A percentile compares a stretch with the other conserved stretches of the same genome.
phyloP scores from a whole-genome alignment of 169 alveolate genomes.

The Eimeria brunetti region DNA sequence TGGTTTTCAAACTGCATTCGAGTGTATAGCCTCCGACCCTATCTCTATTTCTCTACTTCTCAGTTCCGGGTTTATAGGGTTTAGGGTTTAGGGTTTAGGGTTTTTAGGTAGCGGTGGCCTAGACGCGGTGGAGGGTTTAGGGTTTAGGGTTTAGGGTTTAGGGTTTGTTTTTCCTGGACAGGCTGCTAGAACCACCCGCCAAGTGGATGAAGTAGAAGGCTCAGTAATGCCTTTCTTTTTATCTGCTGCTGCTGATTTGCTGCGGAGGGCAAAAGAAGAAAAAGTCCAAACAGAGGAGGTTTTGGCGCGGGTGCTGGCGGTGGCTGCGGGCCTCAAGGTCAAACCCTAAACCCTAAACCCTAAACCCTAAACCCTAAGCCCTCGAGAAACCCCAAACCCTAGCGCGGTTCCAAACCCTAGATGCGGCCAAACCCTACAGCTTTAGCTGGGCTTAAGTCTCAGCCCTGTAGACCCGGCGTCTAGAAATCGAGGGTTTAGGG shows the following conservation, averaged over 20 bases:
- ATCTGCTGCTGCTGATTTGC: slow-evolving; percentile 45
- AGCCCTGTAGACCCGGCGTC: too few relatives aligned
- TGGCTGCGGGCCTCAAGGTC: slow-evolving; percentile 50
- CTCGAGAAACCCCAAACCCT: too few relatives aligned
- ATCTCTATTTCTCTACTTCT: too few relatives aligned
- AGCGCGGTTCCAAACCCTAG: too few relatives aligned
- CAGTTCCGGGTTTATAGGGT: too few relatives aligned
- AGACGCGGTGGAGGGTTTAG: too few relatives aligned
- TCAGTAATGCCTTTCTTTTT: slow-evolving; percentile 64
- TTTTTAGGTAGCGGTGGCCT: too few relatives aligned
- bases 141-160: neutral
- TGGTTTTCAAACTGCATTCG: too few relatives aligned
- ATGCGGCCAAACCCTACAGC: too few relatives aligned
- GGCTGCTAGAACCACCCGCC: slow-evolving; percentile 26
- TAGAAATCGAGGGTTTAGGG: neutral
- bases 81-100: too few relatives aligned
- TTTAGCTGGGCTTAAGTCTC: too few relatives aligned
- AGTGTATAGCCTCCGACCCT: too few relatives aligned
- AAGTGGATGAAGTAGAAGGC: slow-evolving; percentile 41
- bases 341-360: neutral
- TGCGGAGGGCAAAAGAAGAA: slow-evolving; percentile 10
- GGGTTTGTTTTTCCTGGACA: neutral
- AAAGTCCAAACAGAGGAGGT: slow-evolving; percentile 3
- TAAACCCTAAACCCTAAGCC: neutral
- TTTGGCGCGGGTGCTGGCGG: slow-evolving; percentile 63